Conservation (phyloP, 495 filamentous ascomycete genomes). For the Neurospora discreta region DNA sequence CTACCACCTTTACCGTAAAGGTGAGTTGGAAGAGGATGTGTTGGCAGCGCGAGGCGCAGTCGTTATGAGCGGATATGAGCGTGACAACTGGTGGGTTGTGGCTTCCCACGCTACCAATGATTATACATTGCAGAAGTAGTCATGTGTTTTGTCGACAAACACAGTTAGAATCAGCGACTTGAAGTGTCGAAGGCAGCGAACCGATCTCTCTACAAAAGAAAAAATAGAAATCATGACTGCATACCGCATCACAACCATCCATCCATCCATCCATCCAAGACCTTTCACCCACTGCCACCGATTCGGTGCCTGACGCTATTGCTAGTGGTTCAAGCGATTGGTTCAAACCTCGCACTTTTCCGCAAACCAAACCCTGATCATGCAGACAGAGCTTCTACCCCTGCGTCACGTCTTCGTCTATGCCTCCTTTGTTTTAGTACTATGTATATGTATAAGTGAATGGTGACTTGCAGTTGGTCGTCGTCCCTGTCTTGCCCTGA, state of each 20-base stretch:
- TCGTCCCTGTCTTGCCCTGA: not conserved
- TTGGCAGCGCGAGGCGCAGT: slow-evolving; percentile 62
- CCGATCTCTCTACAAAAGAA: not conserved
- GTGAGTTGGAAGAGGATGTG: slow-evolving; percentile 79
- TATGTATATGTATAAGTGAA: not conserved
- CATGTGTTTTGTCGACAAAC: not conserved
- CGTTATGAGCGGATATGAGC: slow-evolving; percentile 81
- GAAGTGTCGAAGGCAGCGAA: not conserved
- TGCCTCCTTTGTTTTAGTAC: not conserved
- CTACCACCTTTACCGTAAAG: slow-evolving; percentile 84
- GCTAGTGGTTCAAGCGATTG: not conserved
- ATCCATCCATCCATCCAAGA: not conserved
- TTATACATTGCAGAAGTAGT: not conserved
- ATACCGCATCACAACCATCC: not conserved
- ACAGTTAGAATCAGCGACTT: not conserved
- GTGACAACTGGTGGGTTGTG: slow-evolving; percentile 92
- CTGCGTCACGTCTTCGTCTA: not conserved
- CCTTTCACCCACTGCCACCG: not conserved
- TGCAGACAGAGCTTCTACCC: not conserved
- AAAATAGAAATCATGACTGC: not conserved
- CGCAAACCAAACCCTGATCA: not conserved
- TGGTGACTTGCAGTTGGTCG: not conserved
- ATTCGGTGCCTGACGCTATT: not conserved
- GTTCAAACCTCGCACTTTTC: not conserved
- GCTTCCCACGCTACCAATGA: slow-evolving; percentile 16